Evolutionary conservation across 345 rosid genomes (phyloP).

Genomic region (Euphorbia pulcherrima): DNA sequence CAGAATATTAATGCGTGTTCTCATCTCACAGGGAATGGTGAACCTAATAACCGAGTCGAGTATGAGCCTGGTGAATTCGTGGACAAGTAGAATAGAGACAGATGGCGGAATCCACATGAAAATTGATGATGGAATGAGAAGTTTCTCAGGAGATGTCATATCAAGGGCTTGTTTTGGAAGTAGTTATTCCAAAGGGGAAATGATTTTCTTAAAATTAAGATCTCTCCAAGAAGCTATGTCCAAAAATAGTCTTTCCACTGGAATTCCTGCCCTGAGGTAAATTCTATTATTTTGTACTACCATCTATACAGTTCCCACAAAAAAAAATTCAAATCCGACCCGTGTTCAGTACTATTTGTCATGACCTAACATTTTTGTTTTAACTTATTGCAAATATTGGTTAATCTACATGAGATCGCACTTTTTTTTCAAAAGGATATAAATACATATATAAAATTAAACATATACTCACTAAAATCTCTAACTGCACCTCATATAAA

Average conservation of each 20-base stretch:
- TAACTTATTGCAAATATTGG: no score
- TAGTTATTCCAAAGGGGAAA: conserved; percentile 30
- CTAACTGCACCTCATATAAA: no score
- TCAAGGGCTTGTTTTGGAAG: conserved; percentile 53
- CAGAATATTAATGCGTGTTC: no score
- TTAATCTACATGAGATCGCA: no score
- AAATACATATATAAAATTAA: no score
- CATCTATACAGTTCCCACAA: no score
- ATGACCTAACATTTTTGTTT: no score
- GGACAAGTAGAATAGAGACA: conserved; percentile 30
- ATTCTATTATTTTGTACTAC: no score
- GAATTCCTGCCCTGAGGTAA: conserved; percentile 47
- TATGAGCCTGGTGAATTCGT: conserved; percentile 22
- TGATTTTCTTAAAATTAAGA: conserved; percentile 37
- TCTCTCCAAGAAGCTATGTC: conserved; percentile 39
- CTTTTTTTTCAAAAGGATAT: no score
- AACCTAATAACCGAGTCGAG: conserved; percentile 33
- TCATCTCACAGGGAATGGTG: conserved; percentile 38
- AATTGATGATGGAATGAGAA: conserved; percentile 32
- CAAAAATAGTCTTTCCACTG: conserved; percentile 22
- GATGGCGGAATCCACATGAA: conserved; percentile 32
- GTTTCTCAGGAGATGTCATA: conserved; percentile 48
- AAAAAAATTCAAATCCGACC: no score
- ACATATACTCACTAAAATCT: no score
- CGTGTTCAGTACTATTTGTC: no score